Conservation (phyloP, 2,329 filamentous ascomycete genomes). For the Teratosphaeriaceae sp. region DNA sequence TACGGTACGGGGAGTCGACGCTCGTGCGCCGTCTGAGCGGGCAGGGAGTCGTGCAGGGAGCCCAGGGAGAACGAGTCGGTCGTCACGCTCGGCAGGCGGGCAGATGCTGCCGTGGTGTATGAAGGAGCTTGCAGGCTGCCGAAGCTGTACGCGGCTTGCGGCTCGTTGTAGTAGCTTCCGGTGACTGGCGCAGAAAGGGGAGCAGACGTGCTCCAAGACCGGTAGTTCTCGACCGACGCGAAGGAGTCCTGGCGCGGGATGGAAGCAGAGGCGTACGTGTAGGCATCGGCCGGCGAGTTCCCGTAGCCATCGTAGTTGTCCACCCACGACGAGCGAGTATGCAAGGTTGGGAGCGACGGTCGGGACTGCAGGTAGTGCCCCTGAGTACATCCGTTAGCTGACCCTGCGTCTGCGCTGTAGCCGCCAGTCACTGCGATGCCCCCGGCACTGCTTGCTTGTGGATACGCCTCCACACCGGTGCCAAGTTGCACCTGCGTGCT, state of each 20-base stretch:
- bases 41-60: slow-evolving; percentile 28
- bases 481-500: slow-evolving; percentile 2
- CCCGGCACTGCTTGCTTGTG: slow-evolving; percentile 5
- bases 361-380: slow-evolving; percentile 11
- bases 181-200: slow-evolving; percentile 20
- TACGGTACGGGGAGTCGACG: slow-evolving; percentile 27
- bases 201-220: slow-evolving; percentile 19
- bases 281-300: slow-evolving; percentile 22
- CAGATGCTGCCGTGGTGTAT: slow-evolving; percentile 11
- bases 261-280: slow-evolving; percentile 20
- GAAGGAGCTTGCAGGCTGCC: slow-evolving; percentile 19
- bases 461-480: slow-evolving; percentile 7
- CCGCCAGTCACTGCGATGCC: not conserved
- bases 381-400: slow-evolving; percentile 9
- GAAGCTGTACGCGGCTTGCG: slow-evolving; percentile 21
- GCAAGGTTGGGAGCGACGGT: slow-evolving; percentile 22
- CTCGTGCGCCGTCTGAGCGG: slow-evolving; percentile 25
- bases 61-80: slow-evolving; percentile 25
- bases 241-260: slow-evolving; percentile 21
- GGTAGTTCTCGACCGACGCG: slow-evolving; percentile 20
- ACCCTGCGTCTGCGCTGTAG: slow-evolving; percentile 6
- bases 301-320: slow-evolving; percentile 24
- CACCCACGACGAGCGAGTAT: slow-evolving; percentile 20
- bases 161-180: slow-evolving; percentile 15
- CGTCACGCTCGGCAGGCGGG: slow-evolving; percentile 22